Base-by-base conservation (phyloP, 192 early-diverging fungal genomes). In the Coemansia sp. region DNA sequence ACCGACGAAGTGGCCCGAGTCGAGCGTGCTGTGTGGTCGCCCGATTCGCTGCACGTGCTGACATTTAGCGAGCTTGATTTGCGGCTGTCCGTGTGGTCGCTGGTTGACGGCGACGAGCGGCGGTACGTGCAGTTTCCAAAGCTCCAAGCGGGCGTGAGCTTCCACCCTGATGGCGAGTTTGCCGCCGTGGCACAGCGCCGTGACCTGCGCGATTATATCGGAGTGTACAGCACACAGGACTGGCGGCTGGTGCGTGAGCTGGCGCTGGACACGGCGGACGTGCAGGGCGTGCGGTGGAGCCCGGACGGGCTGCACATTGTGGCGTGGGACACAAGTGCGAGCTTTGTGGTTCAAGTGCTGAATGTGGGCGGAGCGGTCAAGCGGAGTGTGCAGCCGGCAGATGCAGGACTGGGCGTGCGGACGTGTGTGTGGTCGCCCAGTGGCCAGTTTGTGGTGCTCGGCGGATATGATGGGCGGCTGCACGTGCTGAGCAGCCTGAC, bases 121-220 rank as follows among this genome's bases (percentile, higher is more conserved):
- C 59, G 63, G 53, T 83, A 62, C 38, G 67, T 83, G 27, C 81
- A 83, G 75, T 58, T 57, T 24, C 75, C 75, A 3, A 83, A 78
- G 53, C 17, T 50, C 14, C 38, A n/a, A 14, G 59, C 63, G 5
- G 57, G 67, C 19, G 52, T 70, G 11, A 61, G 54, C 25, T 73
- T 79, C 65, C 73, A 73, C 59, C 76, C 76, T 1, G 62, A 61
- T 27, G 67, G 66, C 5, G 35, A 64, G 7, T 76, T 58, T 47
- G 67, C 77, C 66, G 82, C 76, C 32, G 35, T 83, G 23, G 69
- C 65, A 22, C 76, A 83, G 60, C 66, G 82, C n/a, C 72, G 73
- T 57, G 82, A 83, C 47, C 69, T 73, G 57, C 76, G 60, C 23
- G 82, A 83, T 38, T 60, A 58, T 25, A 38, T 83, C 5, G 76